Conservation (phyloP, 1,284 basidiomycete genomes). For the Apiotrichum montevideense region DNA sequence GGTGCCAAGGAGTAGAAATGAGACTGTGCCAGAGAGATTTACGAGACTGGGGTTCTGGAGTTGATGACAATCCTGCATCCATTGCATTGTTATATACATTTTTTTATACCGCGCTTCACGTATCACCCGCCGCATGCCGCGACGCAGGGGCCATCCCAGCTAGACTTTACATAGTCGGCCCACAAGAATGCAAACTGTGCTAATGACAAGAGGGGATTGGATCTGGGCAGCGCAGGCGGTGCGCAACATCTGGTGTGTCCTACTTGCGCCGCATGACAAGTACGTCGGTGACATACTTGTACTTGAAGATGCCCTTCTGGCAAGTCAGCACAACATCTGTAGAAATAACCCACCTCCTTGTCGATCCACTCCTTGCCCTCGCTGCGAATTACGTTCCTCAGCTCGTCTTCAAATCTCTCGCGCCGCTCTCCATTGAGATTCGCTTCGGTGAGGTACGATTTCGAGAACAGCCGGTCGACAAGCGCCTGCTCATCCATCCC, state of each 20-base stretch:
- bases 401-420: constrained; percentile 19
- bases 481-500: constrained; percentile 31
- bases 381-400: constrained; percentile 22
- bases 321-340: background rate
- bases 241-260: background rate
- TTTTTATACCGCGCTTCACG: constrained; percentile 4
- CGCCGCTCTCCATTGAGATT: constrained; percentile 29
- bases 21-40: background rate
- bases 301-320: constrained; percentile 36
- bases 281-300: constrained; percentile 33
- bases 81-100: constrained; percentile 14
- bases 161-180: too few species aligned
- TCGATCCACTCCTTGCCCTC: constrained; percentile 37
- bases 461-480: constrained; percentile 36
- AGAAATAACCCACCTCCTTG: constrained; percentile 26
- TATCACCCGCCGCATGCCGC: background rate
- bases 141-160: too few species aligned
- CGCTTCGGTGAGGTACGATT: constrained; percentile 39
- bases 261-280: constrained; percentile 27
- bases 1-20: constrained; percentile 9
- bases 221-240: too few species aligned
- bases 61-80: background rate
- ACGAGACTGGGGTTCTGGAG: background rate
- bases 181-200: background rate
- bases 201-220: background rate